These are phyloP conservation scores for Trichoderma arundinaceum DNA, from an alignment of 2,329 filamentous ascomycete genomes.

Conservation along the genomic window DNA sequence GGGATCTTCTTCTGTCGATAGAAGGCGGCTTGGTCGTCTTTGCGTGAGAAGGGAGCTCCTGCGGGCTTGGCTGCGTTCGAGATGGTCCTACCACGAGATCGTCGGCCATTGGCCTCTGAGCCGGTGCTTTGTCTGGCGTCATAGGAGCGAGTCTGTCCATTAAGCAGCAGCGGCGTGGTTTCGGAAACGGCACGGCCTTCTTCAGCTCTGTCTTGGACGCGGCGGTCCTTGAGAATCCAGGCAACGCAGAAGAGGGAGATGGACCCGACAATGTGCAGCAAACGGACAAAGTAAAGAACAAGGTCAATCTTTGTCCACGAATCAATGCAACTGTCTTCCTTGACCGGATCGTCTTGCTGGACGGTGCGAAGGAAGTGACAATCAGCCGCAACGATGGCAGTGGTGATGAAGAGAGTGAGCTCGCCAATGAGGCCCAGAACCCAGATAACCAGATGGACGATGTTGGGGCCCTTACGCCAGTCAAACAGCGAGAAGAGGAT, in stretches of 20 bases:
- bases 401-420: slow-evolving; percentile 70
- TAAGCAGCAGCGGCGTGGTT: slow-evolving; percentile 68
- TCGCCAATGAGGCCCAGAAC: slow-evolving; percentile 74
- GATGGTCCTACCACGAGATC: slow-evolving; percentile 45
- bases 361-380: slow-evolving; percentile 64
- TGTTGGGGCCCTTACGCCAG: slow-evolving; percentile 77
- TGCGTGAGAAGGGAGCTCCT: slow-evolving; percentile 42
- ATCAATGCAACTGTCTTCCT: slow-evolving; percentile 43
- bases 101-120: slow-evolving; percentile 39
- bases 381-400: slow-evolving; percentile 70
- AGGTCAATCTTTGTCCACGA: slow-evolving; percentile 62
- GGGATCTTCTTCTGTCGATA: slow-evolving; percentile 87
- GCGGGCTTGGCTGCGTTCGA: slow-evolving; percentile 48
- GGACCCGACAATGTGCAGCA: slow-evolving; percentile 68
- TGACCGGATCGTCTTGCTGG: slow-evolving; percentile 37
- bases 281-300: slow-evolving; percentile 68
- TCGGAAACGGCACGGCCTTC: slow-evolving; percentile 56
- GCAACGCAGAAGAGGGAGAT: slow-evolving; percentile 55
- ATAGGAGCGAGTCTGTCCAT: slow-evolving; percentile 47
- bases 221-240: slow-evolving; percentile 49
- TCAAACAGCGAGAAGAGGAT: slow-evolving; percentile 87
- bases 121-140: slow-evolving; percentile 43
- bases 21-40: slow-evolving; percentile 76
- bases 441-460: slow-evolving; percentile 84
- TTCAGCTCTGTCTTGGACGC: slow-evolving; percentile 47